Conservation (phyloP, 208 protist genomes). For the Hexamita inflata region DNA sequence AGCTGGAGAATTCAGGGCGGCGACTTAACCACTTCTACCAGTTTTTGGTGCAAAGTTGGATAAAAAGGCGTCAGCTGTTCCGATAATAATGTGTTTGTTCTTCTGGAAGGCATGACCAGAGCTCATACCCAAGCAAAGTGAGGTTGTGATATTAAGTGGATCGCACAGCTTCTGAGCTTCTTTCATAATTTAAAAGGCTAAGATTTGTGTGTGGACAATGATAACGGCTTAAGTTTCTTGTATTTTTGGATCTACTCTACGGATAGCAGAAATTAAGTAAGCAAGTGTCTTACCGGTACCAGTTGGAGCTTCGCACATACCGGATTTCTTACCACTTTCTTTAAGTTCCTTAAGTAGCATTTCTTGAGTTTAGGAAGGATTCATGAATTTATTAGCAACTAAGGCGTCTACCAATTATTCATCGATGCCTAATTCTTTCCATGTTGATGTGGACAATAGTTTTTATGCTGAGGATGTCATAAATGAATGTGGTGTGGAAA, state of each 20-base stretch:
- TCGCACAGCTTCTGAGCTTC: neutral
- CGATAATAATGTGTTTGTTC: neutral
- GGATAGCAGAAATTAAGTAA: neutral
- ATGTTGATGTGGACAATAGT: neutral
- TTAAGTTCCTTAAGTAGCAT: neutral
- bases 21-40: neutral
- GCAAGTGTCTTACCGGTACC: slow-evolving; percentile 23
- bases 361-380: neutral
- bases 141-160: neutral
- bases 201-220: slow-evolving; percentile 15
- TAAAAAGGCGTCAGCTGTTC: neutral
- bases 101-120: neutral
- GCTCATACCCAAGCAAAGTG: neutral
- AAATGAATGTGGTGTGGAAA: no score
- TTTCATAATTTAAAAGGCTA: neutral
- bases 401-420: neutral
- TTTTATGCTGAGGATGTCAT: no score
- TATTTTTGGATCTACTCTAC: neutral
- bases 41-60: neutral
- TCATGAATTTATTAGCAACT: neutral
- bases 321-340: neutral
- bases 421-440: neutral
- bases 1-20: no score
- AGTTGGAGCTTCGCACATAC: slow-evolving; percentile 17
- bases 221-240: neutral